A percentile compares a stretch with the other conserved stretches of the same genome.
phyloP scores from a whole-genome alignment of 306 rosid species.

The Styphnolobium japonicum region DNA sequence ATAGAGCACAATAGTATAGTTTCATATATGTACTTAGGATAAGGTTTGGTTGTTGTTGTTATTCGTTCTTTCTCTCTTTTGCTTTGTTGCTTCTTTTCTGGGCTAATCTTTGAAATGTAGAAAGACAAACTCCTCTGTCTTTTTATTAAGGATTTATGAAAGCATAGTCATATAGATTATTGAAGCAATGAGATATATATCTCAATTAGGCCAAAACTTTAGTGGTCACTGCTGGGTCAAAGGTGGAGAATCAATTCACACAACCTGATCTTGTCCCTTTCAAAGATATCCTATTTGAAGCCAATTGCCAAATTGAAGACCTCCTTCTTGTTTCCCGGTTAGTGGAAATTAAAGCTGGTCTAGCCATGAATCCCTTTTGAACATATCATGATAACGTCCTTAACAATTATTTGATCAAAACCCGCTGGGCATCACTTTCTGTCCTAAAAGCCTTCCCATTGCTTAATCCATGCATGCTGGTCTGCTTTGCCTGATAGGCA shows the following conservation, averaged over 20 bases:
- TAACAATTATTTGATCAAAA: constrained; percentile 33
- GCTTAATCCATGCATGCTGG: constrained; percentile 10
- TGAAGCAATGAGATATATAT: not conserved
- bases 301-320: constrained; percentile 14
- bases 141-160: not conserved
- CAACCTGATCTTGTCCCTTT: constrained; percentile 13
- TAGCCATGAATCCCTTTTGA: constrained; percentile 8
- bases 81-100: not conserved
- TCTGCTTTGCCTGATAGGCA: constrained; percentile 13
- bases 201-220: not conserved
- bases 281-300: not conserved
- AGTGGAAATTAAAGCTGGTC: constrained; percentile 40
- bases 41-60: too few species aligned
- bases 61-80: not conserved
- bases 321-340: constrained; percentile 6
- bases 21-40: too few species aligned
- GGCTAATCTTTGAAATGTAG: not conserved
- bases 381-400: constrained; percentile 26
- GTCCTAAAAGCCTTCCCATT: constrained; percentile 35
- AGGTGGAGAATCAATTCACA: constrained; percentile 3
- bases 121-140: not conserved
- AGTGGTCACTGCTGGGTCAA: constrained; percentile 19
- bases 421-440: constrained; percentile 24
- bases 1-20: too few species aligned
- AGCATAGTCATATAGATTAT: constrained; percentile 10